A percentile compares a stretch with the other conserved stretches of the same genome.
These are phyloP conservation scores for Podosphaera aphanis DNA, from an alignment of 2,329 filamentous ascomycete species.

Conservation along the genomic window DNA sequence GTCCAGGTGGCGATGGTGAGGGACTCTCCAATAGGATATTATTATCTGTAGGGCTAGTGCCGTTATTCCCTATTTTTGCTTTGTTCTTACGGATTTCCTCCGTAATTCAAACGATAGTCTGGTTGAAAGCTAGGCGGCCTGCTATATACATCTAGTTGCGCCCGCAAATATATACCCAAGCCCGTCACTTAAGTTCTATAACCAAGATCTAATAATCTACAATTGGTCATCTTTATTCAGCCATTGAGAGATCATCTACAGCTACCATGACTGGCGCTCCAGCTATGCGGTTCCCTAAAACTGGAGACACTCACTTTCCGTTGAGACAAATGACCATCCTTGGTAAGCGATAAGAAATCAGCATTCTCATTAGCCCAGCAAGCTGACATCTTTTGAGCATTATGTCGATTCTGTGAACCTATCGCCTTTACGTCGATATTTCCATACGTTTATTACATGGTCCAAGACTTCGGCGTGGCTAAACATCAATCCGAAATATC, in stretches of 20 bases:
- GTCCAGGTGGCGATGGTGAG: background rate
- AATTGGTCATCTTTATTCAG: background rate
- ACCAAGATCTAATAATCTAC: background rate
- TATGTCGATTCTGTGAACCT: slow-evolving; percentile 91
- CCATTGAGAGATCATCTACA: background rate
- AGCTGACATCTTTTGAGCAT: slow-evolving; percentile 28
- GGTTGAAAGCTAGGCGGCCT: too few species aligned
- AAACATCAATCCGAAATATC: slow-evolving; percentile 59
- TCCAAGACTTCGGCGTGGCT: slow-evolving; percentile 71
- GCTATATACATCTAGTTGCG: background rate
- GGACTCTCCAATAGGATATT: background rate
- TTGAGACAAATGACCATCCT: slow-evolving; percentile 27
- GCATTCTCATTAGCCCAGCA: background rate
- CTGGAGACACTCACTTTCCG: slow-evolving; percentile 18
- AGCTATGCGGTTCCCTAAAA: slow-evolving; percentile 14
- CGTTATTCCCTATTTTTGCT: background rate
- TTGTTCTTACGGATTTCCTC: background rate
- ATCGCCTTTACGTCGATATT: slow-evolving; percentile 99
- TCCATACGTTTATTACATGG: slow-evolving; percentile 96
- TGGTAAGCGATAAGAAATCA: slow-evolving; percentile 18
- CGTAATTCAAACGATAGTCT: background rate
- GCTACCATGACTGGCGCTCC: slow-evolving; percentile 8
- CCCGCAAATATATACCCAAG: background rate
- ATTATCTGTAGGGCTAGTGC: background rate
- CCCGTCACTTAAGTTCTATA: background rate